phyloP scores from a whole-genome alignment of 371 early-diverging fungal species.

The Apophysomyces trapeziformis region DNA sequence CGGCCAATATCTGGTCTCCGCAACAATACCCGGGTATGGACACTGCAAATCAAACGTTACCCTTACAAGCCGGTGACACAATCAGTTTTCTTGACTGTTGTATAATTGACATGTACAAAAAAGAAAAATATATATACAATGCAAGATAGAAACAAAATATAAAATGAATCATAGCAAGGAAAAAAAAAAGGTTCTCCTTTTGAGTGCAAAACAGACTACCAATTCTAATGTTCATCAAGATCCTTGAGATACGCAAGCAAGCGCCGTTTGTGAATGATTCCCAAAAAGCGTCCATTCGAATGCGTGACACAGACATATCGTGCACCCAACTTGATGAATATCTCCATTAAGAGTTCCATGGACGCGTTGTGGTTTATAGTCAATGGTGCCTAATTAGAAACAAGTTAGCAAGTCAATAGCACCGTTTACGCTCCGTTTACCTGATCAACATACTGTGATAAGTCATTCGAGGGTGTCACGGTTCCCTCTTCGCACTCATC shows the following conservation, averaged over 20 bases:
- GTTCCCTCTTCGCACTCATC: conserved; percentile 6
- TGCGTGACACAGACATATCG: conserved; percentile 65
- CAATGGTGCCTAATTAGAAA: conserved; percentile 68
- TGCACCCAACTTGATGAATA: conserved; percentile 85
- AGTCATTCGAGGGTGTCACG: conserved; percentile 48
- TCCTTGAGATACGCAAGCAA: conserved; percentile 70
- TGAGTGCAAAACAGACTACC: not conserved
- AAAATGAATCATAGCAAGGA: not conserved
- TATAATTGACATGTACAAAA: too few species aligned
- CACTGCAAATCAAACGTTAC: too few species aligned
- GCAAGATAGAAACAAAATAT: not conserved
- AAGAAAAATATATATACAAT: too few species aligned
- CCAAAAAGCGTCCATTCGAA: conserved; percentile 64
- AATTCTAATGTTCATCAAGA: conserved; percentile 47
- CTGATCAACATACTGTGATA: conserved; percentile 79
- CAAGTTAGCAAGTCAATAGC: not conserved
- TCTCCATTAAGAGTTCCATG: conserved; percentile 86
- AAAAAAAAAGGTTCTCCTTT: not conserved
- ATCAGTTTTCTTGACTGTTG: too few species aligned
- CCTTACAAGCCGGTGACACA: too few species aligned
- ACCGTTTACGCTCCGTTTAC: conserved; percentile 27
- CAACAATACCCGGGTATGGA: too few species aligned
- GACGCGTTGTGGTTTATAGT: conserved; percentile 74
- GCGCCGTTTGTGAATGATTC: conserved; percentile 79
- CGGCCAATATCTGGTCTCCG: too few species aligned